Conservation (phyloP, 1,139 yeast species). For the Yamadazyma trypodendri region DNA sequence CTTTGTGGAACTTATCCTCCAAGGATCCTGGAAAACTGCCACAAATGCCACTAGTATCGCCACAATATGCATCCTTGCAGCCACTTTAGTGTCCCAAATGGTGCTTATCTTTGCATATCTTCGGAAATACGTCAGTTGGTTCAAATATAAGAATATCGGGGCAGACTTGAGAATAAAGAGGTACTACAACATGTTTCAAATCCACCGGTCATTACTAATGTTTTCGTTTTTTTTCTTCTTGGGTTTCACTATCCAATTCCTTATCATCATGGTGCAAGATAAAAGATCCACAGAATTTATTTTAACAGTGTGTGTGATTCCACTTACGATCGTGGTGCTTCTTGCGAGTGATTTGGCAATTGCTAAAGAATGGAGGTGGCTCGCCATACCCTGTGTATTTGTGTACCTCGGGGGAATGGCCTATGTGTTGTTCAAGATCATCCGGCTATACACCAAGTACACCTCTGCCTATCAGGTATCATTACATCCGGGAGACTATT, state of each 20-base stretch:
- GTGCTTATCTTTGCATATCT: slow-evolving; percentile 36
- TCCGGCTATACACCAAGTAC: slow-evolving; percentile 47
- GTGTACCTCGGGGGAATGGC: slow-evolving; percentile 45
- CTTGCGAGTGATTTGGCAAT: slow-evolving; percentile 39
- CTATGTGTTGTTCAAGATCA: slow-evolving; percentile 50
- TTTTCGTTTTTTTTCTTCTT: slow-evolving; percentile 51
- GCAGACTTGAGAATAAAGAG: slow-evolving; percentile 44
- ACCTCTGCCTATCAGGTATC: slow-evolving; percentile 27
- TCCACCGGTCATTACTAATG: slow-evolving; percentile 42
- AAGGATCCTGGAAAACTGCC: slow-evolving; percentile 26
- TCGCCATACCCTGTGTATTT: slow-evolving; percentile 29
- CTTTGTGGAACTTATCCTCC: slow-evolving; percentile 21
- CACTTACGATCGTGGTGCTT: slow-evolving; percentile 43
- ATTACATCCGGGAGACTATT: slow-evolving; percentile 33
- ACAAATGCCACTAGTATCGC: slow-evolving; percentile 43
- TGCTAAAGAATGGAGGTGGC: slow-evolving; percentile 32
- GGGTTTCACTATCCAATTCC: slow-evolving; percentile 54
- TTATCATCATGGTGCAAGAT: slow-evolving; percentile 45
- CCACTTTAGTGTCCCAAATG: slow-evolving; percentile 35
- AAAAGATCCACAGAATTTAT: slow-evolving; percentile 47
- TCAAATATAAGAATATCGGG: slow-evolving; percentile 50
- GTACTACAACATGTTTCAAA: slow-evolving; percentile 41
- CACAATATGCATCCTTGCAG: slow-evolving; percentile 43
- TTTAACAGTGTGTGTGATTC: slow-evolving; percentile 49
- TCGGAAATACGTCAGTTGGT: slow-evolving; percentile 47